phyloP scores from a whole-genome alignment of 1,284 basidiomycete species.

The Irpex sp. region DNA sequence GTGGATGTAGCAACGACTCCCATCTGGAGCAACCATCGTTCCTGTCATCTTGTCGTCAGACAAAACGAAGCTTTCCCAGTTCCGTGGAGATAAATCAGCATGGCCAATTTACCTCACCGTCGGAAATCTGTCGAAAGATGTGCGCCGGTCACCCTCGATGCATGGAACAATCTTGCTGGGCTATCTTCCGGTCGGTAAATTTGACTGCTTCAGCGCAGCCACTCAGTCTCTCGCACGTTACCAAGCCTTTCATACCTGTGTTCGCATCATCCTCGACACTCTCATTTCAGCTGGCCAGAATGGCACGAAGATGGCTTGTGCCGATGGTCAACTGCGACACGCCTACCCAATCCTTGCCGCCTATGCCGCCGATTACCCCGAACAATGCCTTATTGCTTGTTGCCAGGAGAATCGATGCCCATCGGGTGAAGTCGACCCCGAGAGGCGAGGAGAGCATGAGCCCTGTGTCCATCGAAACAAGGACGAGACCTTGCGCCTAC shows the following conservation, averaged over 20 bases:
- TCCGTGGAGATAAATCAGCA: not conserved
- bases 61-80: slow-evolving; percentile 1
- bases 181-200: not conserved
- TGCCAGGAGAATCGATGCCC: not conserved
- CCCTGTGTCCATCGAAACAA: not conserved
- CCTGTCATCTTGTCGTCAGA: slow-evolving; percentile 16
- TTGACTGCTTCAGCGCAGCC: not conserved
- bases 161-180: not conserved
- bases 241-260: not conserved
- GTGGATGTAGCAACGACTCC: too few relatives aligned
- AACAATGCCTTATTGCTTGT: not conserved
- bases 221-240: not conserved
- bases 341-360: not conserved
- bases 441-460: not conserved
- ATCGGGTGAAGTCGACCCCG: not conserved
- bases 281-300: not conserved
- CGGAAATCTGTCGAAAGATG: not conserved
- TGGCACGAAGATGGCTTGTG: not conserved
- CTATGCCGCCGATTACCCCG: not conserved
- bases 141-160: not conserved
- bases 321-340: not conserved
- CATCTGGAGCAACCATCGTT: slow-evolving; percentile 15
- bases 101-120: not conserved
- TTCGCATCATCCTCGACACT: not conserved
- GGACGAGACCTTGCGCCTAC: not conserved